Evolutionary conservation across 2,329 filamentous ascomycete genomes (phyloP).

Genomic region (Dryadomyces quercivorus): DNA sequence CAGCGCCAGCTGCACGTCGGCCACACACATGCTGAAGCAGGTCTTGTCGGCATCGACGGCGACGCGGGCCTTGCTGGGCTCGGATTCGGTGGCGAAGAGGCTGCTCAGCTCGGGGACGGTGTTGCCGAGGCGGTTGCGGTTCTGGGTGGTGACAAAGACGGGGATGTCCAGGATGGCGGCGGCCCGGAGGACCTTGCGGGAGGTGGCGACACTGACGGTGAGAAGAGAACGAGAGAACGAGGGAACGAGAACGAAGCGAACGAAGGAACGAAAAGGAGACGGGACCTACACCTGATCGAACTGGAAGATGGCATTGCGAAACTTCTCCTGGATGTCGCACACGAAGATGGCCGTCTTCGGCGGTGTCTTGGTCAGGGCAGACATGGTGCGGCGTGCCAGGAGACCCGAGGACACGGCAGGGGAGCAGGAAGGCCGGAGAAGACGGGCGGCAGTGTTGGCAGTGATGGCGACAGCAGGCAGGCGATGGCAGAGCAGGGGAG

Average conservation of each 20-base stretch:
- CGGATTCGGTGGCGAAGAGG: constrained; percentile 37
- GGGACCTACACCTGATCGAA: constrained; percentile 65
- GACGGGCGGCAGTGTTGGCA: not conserved
- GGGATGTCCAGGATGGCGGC: constrained; percentile 58
- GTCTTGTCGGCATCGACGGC: constrained; percentile 63
- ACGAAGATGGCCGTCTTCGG: constrained; percentile 40
- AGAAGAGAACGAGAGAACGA: too few species aligned
- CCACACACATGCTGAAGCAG: constrained; percentile 76
- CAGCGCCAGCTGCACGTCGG: constrained; percentile 41
- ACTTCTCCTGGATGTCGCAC: constrained; percentile 93
- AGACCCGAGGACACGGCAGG: not conserved
- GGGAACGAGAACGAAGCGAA: not conserved
- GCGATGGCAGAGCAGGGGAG: not conserved
- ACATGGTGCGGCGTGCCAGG: constrained; percentile 2
- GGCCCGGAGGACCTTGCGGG: constrained; percentile 56
- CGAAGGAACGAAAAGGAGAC: not conserved
- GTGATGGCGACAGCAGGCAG: not conserved
- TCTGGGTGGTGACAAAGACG: constrained; percentile 79
- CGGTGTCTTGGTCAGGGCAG: not conserved
- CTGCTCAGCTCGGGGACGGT: constrained; percentile 61
- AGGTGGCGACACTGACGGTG: constrained; percentile 44
- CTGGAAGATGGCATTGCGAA: constrained; percentile 69
- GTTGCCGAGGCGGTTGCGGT: constrained; percentile 61
- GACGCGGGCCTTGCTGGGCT: constrained; percentile 3
- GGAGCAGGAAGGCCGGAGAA: not conserved